Evolutionary conservation across 164 flowering plant species (phyloP), one percentile per base, ranked within the genome.

Genomic region (Buxus sempervirens): DNA sequence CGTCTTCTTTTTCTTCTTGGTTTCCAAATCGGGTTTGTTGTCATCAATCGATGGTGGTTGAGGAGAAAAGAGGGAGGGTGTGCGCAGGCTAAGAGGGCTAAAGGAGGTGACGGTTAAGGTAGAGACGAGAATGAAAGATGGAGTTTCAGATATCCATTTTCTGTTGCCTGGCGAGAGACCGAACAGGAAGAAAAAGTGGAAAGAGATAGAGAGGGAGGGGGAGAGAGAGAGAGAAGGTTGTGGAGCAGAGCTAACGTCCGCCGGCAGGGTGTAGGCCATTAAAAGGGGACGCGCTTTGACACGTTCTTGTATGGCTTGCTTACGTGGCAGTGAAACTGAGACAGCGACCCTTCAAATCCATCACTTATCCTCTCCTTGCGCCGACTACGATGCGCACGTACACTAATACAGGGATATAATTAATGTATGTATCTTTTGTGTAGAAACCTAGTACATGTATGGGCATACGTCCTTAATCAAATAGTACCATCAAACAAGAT

Each of bases 21-120:
- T n/a, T 72, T 65, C 54, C 70, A 62, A 25, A 36, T 32, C 53
- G 59, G 80, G 49, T 71, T 75, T 41, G 58, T 36, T 76, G 73
- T 78, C 82, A 80, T 82, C 69, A 69, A 64, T 56, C 42, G 64
- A 28, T 36, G 68, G 25, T 12, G 2, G 41, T 24, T 41, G 45
- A 41, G 41, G 16, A 23, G 45, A 3, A 19, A 19, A 16, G 16
- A 54, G 20, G 13, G 20, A 18, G 14, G 28, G 48, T 7, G 23
- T 23, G 57, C 20, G 58, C 16, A 27, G 8, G 27, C 18, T 5
- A 25, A 21, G 28, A 32, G 21, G 45, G 59, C n/a, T 58, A 32
- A 22, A 38, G 58, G 58, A 36, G 12, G 60, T 9, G 64, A 7
- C 51, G 64, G 68, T 19, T 57, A 61, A 59, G 59, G 26, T 14